Base-by-base conservation (phyloP, 139 green algal genomes). In the Mesotaenium endlicherianum region DNA sequence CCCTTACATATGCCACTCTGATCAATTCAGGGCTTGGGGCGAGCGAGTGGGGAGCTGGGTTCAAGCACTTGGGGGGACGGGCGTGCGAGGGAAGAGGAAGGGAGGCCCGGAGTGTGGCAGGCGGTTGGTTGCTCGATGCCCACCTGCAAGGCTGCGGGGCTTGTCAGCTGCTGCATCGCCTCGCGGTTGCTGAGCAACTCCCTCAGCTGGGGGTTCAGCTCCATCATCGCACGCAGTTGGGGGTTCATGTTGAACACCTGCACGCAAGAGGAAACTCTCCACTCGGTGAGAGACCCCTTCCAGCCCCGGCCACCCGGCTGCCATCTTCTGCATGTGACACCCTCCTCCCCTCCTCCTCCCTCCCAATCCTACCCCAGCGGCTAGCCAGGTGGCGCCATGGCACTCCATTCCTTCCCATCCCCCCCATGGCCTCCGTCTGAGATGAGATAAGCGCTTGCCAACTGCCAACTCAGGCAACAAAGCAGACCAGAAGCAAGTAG, bases 141-240 rank as follows among this genome's bases (percentile, higher is more conserved):
- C 8, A 85, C 78, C 78, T 85, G 78, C 43, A 97, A 86, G 74
- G 92, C 92, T 26, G 89, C 47, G 1, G 95, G 94, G 83, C 94
- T 86, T 36, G 94, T 83, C 89, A 97, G 93, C 41, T 77, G 81
- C 8, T 89, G 90, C 89, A 98, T 41, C 53, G 90, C 58, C 80
- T 97, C 90, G 1, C 95, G 95, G 84, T 96, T 94, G 41, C 31
- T 69, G 47, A 95, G 45, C 41, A 81, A 64, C 70, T 85, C 49
- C 30, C 71, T 40, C 36, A 91, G 38, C 41, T 87, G 53, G 11
- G 88, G 88, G 40, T 90, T 86, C 31, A 70, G 1, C 6, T 90
- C 85, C 79, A 88, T 16, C 80, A 88, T 86, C 43, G 34, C 3
- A 6, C 80, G 74, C 50, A 84, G 43, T 40, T 75, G 43, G 20